Percentiles rank a stretch among this genome's conserved stretches.
Evolutionary conservation across 306 rosid species (phyloP).

Genomic region (Malus sieversii): DNA sequence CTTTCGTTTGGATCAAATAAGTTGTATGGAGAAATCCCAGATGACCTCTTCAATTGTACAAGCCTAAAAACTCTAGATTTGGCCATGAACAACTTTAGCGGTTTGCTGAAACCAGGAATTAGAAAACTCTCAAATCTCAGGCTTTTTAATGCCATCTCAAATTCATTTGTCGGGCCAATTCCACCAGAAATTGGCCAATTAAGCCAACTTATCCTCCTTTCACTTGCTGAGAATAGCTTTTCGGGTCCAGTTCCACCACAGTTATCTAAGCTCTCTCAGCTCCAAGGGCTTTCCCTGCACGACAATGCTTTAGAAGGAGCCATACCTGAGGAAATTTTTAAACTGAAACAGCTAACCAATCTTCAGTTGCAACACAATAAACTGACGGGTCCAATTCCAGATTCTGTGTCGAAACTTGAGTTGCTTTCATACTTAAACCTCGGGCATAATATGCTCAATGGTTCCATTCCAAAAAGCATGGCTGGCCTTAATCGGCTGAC

Average conservation of each 20-base stretch:
- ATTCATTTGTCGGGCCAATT: conserved; percentile 60
- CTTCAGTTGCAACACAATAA: conserved; percentile 49
- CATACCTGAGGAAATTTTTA: conserved; percentile 54
- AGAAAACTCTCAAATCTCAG: conserved; percentile 46
- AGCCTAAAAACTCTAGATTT: conserved; percentile 47
- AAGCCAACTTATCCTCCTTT: conserved; percentile 36
- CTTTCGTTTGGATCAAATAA: conserved; percentile 39
- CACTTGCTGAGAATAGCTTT: conserved; percentile 50
- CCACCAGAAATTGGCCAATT: conserved; percentile 67
- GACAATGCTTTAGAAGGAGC: conserved; percentile 53
- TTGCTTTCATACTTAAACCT: conserved; percentile 60
- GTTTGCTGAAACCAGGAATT: conserved; percentile 50
- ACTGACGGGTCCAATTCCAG: conserved; percentile 68
- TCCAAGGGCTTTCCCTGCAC: conserved; percentile 55
- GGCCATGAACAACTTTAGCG: conserved; percentile 39
- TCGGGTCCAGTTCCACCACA: conserved; percentile 62
- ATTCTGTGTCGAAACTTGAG: conserved; percentile 51
- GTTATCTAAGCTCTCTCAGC: conserved; percentile 55
- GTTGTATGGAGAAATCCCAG: conserved; percentile 71
- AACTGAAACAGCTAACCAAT: conserved; percentile 34
- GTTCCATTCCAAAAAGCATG: conserved; percentile 60
- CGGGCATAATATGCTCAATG: conserved; percentile 57
- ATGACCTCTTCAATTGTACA: conserved; percentile 66
- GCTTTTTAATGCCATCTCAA: conserved; percentile 19
- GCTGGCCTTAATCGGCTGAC: conserved; percentile 36